Evolutionary conservation across 768 basidiomycete species (phyloP).

Genomic region (Hemileccinum impolitum): DNA sequence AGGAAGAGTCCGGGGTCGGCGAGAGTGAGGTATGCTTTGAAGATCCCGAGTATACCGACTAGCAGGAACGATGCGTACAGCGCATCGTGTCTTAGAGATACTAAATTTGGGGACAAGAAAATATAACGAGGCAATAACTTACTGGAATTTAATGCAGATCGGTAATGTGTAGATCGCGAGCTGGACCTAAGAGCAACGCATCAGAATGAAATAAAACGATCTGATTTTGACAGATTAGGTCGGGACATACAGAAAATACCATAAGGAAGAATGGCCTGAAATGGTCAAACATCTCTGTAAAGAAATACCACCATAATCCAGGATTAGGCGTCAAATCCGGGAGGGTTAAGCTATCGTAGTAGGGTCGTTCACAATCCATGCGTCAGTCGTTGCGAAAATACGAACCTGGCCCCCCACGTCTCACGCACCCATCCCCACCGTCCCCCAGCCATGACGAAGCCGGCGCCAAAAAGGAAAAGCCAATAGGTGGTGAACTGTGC

Average conservation of each 20-base stretch:
- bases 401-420: slow-evolving; percentile 84
- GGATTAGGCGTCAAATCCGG: slow-evolving; percentile 92
- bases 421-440: slow-evolving; percentile 66
- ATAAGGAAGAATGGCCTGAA: slow-evolving; percentile 94
- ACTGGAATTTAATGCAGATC: slow-evolving; percentile 87
- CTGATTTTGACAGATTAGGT: background rate
- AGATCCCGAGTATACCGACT: slow-evolving; percentile 71
- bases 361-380: background rate
- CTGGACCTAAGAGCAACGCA: slow-evolving; percentile 56
- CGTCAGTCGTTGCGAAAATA: slow-evolving; percentile 2
- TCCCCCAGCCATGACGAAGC: slow-evolving; percentile 57
- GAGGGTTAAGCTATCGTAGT: slow-evolving; percentile 58
- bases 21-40: slow-evolving; percentile 91
- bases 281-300: slow-evolving; percentile 99
- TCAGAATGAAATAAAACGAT: background rate
- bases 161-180: slow-evolving; percentile 80
- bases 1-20: slow-evolving; percentile 87
- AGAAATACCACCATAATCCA: slow-evolving; percentile 99
- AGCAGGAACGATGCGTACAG: slow-evolving; percentile 77
- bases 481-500: slow-evolving; percentile 53
- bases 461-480: slow-evolving; percentile 38
- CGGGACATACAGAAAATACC: slow-evolving; percentile 74
- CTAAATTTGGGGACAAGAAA: background rate
- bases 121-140: slow-evolving; percentile 19
- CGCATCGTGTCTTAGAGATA: slow-evolving; percentile 64